Evolutionary conservation across 1,284 basidiomycete species (phyloP).

Genomic region (Rhizopogon parksii): DNA sequence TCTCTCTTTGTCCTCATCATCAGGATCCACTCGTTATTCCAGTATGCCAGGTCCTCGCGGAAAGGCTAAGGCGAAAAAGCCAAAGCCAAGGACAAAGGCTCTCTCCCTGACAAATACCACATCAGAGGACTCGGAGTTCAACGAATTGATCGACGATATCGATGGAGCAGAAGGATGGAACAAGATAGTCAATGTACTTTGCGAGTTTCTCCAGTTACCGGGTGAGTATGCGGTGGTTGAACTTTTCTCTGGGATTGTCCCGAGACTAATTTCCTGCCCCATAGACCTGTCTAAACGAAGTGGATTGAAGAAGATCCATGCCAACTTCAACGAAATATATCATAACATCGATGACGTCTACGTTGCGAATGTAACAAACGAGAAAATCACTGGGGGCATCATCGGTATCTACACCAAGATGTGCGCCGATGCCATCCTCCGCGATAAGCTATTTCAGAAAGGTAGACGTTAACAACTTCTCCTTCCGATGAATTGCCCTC

Average conservation of each 20-base stretch:
- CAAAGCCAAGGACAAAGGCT: conserved; percentile 14
- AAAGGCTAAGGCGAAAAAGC: conserved; percentile 22
- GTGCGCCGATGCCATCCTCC: conserved; percentile 51
- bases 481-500: background rate
- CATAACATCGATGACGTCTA: conserved; percentile 41
- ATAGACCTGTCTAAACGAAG: conserved; percentile 48
- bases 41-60: conserved; percentile 29
- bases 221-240: conserved; percentile 30
- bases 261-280: background rate
- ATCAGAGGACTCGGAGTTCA: background rate
- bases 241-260: accelerated
- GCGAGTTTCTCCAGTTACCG: conserved; percentile 44
- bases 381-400: conserved; percentile 44
- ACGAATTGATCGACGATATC: conserved; percentile 34
- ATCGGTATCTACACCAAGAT: conserved; percentile 58
- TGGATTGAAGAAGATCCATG: conserved; percentile 57
- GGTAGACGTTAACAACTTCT: conserved; percentile 28
- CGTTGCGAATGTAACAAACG: conserved; percentile 30
- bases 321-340: conserved; percentile 46
- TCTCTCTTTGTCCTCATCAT: background rate
- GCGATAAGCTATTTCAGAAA: conserved; percentile 49
- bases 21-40: background rate
- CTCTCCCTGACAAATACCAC: background rate
- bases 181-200: conserved; percentile 40
- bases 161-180: conserved; percentile 46